Evolutionary conservation across 192 early-diverging fungal species (phyloP), one percentile per base, ranked within the genome.

Genomic region (Coemansia guatemalensis): DNA sequence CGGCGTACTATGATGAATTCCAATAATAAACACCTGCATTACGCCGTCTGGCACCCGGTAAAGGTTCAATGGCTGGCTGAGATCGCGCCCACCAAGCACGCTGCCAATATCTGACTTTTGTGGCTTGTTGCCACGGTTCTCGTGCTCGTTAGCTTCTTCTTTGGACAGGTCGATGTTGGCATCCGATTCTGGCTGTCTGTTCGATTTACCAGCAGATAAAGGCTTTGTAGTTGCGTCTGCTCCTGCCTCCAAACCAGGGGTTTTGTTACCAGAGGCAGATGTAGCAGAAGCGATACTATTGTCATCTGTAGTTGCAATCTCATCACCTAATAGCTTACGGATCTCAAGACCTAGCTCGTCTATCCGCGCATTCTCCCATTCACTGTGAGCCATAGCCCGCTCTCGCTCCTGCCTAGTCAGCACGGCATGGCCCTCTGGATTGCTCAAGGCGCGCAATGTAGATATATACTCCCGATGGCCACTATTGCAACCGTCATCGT

Each of bases 21-120:
- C 66, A 65, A 85, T 82, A 12, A 88, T 62, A 68, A 84, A 85
- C 59, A 89, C 84, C 75, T 89, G 79, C 73, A 85, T 75, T 29
- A 77, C 62, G 21, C 72, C 74, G 25, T 76, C 79, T 2, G 79
- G 79, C 8, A 82, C 78, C 53, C 64, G 74, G 67, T 74, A 82
- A 22, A 82, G 67, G 41, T 82, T 82, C 35, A 82, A 65, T 41
- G 79, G 79, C 67, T 76, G 78, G 35, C 69, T 71, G 54, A 81
- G 65, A 18, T 74, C 65, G 27, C 65, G 66, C 6, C 72, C 65
- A 22, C 64, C 68, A 17, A 81, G 68, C 30, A 74, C 64, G 55
- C 65, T 71, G 27, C 58, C 60, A 29, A 68, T 55, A 9, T 67
- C 68, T 23, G 71, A 70, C 53, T 62, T 50, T 44, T 44, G 39